Conservation (phyloP, 805 yeast species). For the Vanderwaltozyma tropicalis region DNA sequence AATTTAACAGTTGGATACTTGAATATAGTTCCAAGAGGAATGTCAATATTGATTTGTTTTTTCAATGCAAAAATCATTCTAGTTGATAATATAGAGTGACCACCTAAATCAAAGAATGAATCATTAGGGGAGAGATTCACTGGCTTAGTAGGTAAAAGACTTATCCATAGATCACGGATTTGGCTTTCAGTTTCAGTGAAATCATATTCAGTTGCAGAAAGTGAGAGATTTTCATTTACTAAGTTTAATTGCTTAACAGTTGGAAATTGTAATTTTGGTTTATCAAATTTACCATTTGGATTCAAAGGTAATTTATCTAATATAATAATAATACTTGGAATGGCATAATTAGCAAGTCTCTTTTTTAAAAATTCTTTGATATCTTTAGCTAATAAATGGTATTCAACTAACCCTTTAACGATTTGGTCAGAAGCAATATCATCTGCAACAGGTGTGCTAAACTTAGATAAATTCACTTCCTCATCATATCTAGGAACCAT, state of each 20-base stretch:
- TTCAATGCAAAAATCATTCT: slow-evolving; percentile 91
- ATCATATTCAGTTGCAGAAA: slow-evolving; percentile 37
- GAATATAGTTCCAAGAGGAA: slow-evolving; percentile 86
- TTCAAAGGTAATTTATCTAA: slow-evolving; percentile 78
- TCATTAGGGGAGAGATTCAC: slow-evolving; percentile 67
- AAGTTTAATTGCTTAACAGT: slow-evolving; percentile 72
- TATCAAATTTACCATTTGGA: slow-evolving; percentile 97
- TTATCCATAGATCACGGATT: slow-evolving; percentile 76
- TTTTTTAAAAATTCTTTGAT: slow-evolving; percentile 75
- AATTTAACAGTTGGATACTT: slow-evolving; percentile 75
- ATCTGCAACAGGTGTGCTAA: slow-evolving; percentile 36
- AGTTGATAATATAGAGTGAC: slow-evolving; percentile 94
- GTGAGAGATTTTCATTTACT: slow-evolving; percentile 46
- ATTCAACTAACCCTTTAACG: slow-evolving; percentile 68
- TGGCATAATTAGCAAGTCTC: slow-evolving; percentile 85
- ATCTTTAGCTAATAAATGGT: slow-evolving; percentile 67
- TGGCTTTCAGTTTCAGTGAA: slow-evolving; percentile 57
- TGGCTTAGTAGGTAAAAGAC: slow-evolving; percentile 76
- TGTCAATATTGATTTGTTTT: slow-evolving; percentile 62
- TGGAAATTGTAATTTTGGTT: slow-evolving; percentile 94
- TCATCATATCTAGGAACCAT: slow-evolving; percentile 70
- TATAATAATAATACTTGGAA: slow-evolving; percentile 87
- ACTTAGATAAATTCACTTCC: slow-evolving; percentile 35
- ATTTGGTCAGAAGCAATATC: slow-evolving; percentile 44
- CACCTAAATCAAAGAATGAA: slow-evolving; percentile 94